These are phyloP conservation scores for Beta corolliflora DNA, from an alignment of 179 eudicot species.

Conservation along the genomic window DNA sequence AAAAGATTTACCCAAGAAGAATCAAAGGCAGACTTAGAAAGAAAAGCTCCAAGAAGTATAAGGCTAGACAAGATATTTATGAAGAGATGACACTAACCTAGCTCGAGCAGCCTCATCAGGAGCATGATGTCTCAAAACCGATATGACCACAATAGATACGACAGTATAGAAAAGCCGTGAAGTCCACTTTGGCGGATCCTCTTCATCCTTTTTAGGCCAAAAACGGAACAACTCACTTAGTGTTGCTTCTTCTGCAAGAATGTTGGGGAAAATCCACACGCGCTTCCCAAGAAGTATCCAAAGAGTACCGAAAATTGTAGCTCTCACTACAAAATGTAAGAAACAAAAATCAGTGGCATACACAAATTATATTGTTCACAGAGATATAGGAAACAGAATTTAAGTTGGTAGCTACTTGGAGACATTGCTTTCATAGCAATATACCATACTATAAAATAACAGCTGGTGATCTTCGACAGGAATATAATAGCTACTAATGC, in stretches of 20 bases:
- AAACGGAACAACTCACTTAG: conserved; percentile 79
- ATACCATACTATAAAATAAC: too few relatives aligned
- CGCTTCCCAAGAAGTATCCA: conserved; percentile 87
- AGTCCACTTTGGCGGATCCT: conserved; percentile 89
- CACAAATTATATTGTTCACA: not conserved
- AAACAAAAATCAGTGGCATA: conserved; percentile 2
- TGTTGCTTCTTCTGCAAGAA: conserved; percentile 98
- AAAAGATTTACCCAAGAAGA: not conserved
- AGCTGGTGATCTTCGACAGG: not conserved
- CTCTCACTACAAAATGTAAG: conserved; percentile 65
- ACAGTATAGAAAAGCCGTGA: conserved; percentile 77
- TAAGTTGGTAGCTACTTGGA: too few relatives aligned
- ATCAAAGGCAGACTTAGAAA: not conserved
- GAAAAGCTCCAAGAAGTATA: not conserved
- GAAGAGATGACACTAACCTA: conserved; percentile 48
- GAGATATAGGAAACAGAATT: not conserved
- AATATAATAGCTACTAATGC: not conserved
- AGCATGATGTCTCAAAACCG: conserved; percentile 92
- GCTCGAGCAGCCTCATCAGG: conserved; percentile 99
- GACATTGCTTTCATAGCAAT: too few relatives aligned
- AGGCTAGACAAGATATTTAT: not conserved
- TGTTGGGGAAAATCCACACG: conserved; percentile 94
- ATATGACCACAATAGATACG: conserved; percentile 55
- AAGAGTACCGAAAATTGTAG: conserved; percentile 66
- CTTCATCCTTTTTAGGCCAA: conserved; percentile 96